These are phyloP conservation scores for Trametes versicolor DNA, from an alignment of 1,284 basidiomycete species.

Conservation along the genomic window DNA sequence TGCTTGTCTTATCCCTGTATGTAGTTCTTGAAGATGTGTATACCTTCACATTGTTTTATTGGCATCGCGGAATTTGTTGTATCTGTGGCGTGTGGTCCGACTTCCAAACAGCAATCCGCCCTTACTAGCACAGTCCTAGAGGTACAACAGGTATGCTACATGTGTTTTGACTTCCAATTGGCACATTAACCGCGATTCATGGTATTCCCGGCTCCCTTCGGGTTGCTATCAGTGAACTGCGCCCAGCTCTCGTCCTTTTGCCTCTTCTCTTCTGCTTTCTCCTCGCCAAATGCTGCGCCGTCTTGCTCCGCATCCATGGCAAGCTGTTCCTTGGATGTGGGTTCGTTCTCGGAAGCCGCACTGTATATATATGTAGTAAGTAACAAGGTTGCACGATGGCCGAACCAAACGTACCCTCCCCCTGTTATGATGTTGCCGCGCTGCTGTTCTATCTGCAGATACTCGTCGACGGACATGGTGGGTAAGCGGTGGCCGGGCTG, in stretches of 20 bases:
- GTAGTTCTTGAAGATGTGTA: conserved; percentile 30
- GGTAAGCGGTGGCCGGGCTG: conserved; percentile 88
- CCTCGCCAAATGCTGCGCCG: conserved; percentile 75
- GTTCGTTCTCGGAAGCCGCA: conserved; percentile 70
- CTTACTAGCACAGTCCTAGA: conserved; percentile 16
- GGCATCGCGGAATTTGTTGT: conserved; percentile 27
- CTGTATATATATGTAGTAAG: conserved; percentile 52
- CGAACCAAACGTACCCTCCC: conserved; percentile 73
- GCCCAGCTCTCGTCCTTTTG: conserved; percentile 92
- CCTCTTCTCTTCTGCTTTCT: conserved; percentile 81
- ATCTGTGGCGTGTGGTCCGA: background rate
- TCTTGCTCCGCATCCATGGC: conserved; percentile 85
- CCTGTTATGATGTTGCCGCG: conserved; percentile 90
- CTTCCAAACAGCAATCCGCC: background rate
- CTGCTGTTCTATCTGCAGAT: conserved; percentile 86
- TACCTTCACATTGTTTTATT: conserved; percentile 31
- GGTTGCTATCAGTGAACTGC: conserved; percentile 81
- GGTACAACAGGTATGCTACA: conserved; percentile 31
- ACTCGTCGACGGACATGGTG: conserved; percentile 97
- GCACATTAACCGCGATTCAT: conserved; percentile 86
- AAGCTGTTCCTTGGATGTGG: conserved; percentile 83
- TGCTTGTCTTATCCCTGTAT: conserved; percentile 30
- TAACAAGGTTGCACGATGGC: conserved; percentile 1
- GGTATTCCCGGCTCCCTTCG: conserved; percentile 89
- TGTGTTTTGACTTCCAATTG: conserved; percentile 23